Percentiles rank a stretch among this genome's conserved stretches.
Conservation (phyloP, 78 protist genomes). For the Pelomyxa schiedti region DNA sequence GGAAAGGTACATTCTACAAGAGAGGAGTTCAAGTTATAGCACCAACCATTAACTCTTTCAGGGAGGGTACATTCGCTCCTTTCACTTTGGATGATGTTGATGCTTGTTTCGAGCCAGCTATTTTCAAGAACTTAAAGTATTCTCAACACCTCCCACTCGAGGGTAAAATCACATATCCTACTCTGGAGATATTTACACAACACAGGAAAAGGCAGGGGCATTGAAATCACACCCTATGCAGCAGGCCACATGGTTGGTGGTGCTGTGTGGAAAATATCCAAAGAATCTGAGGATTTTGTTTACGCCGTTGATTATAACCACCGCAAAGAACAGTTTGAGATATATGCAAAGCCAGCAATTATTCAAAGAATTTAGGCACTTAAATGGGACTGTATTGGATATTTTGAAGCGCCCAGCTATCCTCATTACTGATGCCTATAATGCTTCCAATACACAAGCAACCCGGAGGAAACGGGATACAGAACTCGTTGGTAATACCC, state of each 20-base stretch:
- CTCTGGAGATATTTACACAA: no score
- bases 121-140: slow-evolving; percentile 43
- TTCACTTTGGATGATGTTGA: slow-evolving; percentile 64
- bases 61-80: slow-evolving; percentile 22
- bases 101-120: slow-evolving; percentile 30
- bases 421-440: slow-evolving; percentile 61
- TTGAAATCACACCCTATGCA: slow-evolving; percentile 17
- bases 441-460: slow-evolving; percentile 5
- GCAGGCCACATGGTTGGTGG: slow-evolving; percentile 82
- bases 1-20: slow-evolving; percentile 3
- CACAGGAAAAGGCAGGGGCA: no score
- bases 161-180: no score
- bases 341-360: no score
- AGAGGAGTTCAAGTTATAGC: neutral
- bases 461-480: slow-evolving; percentile 11
- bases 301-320: slow-evolving; percentile 83
- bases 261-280: slow-evolving; percentile 76
- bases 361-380: no score
- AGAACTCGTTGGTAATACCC: slow-evolving; percentile 6
- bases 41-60: slow-evolving; percentile 8
- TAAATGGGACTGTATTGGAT: slow-evolving; percentile 37
- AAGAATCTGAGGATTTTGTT: slow-evolving; percentile 71
- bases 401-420: slow-evolving; percentile 52
- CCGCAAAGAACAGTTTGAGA: slow-evolving; percentile 52
- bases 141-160: slow-evolving; percentile 30